These are phyloP conservation scores for Aspergillus transmontanensis DNA, from an alignment of 2,329 filamentous ascomycete species.

Conservation along the genomic window DNA sequence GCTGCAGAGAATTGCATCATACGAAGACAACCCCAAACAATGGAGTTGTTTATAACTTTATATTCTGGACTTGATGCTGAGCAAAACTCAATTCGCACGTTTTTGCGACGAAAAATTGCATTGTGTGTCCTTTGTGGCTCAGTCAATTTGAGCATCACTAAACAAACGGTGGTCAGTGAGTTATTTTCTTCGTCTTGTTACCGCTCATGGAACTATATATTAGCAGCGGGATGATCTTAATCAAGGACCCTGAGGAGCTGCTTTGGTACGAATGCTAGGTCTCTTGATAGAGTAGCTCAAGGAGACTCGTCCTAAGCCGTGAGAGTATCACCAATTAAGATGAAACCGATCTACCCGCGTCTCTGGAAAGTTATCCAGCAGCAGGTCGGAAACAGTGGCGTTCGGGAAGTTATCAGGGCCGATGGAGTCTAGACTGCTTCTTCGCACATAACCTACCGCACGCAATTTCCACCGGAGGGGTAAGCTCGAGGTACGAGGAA, in stretches of 20 bases:
- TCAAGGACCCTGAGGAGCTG: not conserved
- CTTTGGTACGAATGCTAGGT: not conserved
- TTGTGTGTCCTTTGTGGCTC: not conserved
- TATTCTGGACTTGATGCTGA: not conserved
- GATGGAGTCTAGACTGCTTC: not conserved
- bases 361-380: not conserved
- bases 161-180: conserved; percentile 1
- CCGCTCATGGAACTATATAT: not conserved
- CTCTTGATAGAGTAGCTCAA: not conserved
- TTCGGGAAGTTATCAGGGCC: not conserved
- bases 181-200: not conserved
- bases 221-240: conserved; percentile 1
- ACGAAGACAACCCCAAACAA: not conserved
- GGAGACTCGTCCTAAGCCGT: not conserved
- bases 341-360: conserved; percentile 5
- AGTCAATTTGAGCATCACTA: not conserved
- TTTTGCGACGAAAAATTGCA: not conserved
- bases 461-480: not conserved
- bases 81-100: not conserved
- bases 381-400: not conserved
- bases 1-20: conserved; percentile 7
- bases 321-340: not conserved
- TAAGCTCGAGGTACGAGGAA: not conserved
- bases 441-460: not conserved
- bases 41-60: not conserved